Evolutionary conservation across 306 rosid genomes (phyloP), one percentile per base, ranked within the genome.

Genomic region (Casuarina cunninghamiana): DNA sequence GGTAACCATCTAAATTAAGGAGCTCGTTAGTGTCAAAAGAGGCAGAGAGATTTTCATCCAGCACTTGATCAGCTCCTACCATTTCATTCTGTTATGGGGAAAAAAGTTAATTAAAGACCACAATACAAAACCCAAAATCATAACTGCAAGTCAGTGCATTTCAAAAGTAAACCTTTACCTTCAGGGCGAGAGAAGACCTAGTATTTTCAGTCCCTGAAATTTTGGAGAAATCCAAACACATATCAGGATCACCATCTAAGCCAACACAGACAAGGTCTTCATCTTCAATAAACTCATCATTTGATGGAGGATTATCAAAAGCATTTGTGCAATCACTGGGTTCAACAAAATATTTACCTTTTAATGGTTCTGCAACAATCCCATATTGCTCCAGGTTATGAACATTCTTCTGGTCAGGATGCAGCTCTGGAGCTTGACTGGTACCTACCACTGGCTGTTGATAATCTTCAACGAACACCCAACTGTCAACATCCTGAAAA

Each of bases 1-100:
- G 67, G 74, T 89, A 93, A n/a, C 80, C 89, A 50, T 89, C 92
- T 3, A 82, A 84, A n/a, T 88, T 88, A 57, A 88, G 77, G 86
- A 16, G 83, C 0, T 26, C 32, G 1, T 26, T 1, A 26, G 32
- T 26, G 32, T 26, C 32, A 26, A 26, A 26, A 26, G 32, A 26
- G 32, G 32, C 32, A 26, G 77, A 60, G 72, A 90, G 97, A 81
- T 82, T 89, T 79, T 89, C 93, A 2, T 94, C 92, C 50, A 92
- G 53, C 81, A 85, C 77, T 26, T 26, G 32, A 26, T 26, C 32
- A 26, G 32, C 32, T 26, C 32, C 32, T 26, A 26, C 32, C 0
- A 26, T 26, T 26, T 26, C 32, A 26, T 26, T 26, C 32, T 26
- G 32, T 26, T 26, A 26, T 26, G 32, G 32, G 32, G 32, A 10